A percentile compares a stretch with the other conserved stretches of the same genome.
Evolutionary conservation across 441 rosid species (phyloP).

Genomic region (Metrosideros polymorpha): DNA sequence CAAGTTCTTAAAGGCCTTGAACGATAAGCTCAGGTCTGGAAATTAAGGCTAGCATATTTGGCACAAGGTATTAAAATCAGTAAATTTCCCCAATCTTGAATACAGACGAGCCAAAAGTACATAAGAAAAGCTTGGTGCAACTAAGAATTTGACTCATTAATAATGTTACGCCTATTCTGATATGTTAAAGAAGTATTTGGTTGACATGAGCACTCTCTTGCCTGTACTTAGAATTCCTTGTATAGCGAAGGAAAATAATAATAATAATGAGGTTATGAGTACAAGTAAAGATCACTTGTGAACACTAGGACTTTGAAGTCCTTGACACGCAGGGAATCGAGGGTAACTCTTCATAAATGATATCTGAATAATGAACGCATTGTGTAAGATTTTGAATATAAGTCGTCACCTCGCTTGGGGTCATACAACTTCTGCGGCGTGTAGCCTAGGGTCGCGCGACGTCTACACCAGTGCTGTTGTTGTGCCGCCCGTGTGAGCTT

Average conservation of each 20-base stretch:
- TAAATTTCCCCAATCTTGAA: too few species aligned
- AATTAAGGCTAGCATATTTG: not conserved
- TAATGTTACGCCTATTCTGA: too few species aligned
- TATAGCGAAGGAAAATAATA: not conserved
- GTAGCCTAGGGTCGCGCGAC: too few species aligned
- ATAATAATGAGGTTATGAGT: not conserved
- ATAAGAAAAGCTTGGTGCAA: too few species aligned
- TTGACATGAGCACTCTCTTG: not conserved
- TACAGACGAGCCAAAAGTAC: too few species aligned
- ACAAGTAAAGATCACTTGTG: not conserved
- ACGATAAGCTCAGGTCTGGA: not conserved
- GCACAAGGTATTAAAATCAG: not conserved
- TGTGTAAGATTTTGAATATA: too few species aligned
- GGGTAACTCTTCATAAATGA: not conserved
- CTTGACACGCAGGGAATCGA: not conserved
- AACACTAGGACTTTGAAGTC: not conserved
- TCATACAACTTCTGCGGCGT: too few species aligned
- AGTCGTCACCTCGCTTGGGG: too few species aligned
- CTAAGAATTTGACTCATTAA: too few species aligned
- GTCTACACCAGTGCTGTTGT: too few species aligned
- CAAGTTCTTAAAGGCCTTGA: rapidly evolving
- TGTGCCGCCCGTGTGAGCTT: too few species aligned
- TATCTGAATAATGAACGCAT: not conserved
- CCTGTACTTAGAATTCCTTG: not conserved
- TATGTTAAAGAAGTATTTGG: not conserved